Conservation (phyloP, 1,139 yeast species). For the Diutina mesorugosa region DNA sequence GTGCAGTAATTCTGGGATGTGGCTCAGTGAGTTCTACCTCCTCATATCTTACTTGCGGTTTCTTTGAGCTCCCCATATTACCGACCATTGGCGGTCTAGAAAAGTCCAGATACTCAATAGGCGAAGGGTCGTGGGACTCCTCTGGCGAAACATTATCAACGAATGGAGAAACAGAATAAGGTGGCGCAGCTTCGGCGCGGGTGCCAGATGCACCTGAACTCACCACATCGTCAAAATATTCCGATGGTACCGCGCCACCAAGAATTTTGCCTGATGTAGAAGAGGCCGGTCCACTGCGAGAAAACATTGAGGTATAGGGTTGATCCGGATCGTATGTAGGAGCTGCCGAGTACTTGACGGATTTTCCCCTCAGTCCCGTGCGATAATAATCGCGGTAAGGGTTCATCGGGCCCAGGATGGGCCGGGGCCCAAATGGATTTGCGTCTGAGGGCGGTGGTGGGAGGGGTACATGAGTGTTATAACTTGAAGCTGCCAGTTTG, state of each 20-base stretch:
- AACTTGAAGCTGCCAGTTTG: neutral
- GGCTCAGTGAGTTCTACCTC: neutral
- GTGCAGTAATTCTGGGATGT: neutral
- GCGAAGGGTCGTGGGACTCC: neutral
- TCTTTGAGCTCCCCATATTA: neutral
- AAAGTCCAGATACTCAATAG: neutral
- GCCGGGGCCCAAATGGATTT: neutral
- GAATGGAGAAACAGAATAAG: neutral
- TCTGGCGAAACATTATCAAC: neutral
- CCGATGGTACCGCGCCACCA: constrained; percentile 1
- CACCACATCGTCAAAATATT: neutral
- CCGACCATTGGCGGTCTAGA: neutral
- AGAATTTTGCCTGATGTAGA: neutral
- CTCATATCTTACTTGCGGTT: neutral
- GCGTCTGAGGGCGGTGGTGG: neutral
- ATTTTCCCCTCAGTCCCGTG: neutral
- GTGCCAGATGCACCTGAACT: neutral
- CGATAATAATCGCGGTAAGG: neutral
- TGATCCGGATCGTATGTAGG: neutral
- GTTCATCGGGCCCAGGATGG: neutral
- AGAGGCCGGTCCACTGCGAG: neutral
- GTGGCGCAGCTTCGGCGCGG: neutral
- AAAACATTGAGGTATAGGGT: neutral
- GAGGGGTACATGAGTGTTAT: constrained; percentile 1
- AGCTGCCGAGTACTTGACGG: neutral